Base-by-base conservation (phyloP, 148 eudicot genomes). In the Oxyria digyna region DNA sequence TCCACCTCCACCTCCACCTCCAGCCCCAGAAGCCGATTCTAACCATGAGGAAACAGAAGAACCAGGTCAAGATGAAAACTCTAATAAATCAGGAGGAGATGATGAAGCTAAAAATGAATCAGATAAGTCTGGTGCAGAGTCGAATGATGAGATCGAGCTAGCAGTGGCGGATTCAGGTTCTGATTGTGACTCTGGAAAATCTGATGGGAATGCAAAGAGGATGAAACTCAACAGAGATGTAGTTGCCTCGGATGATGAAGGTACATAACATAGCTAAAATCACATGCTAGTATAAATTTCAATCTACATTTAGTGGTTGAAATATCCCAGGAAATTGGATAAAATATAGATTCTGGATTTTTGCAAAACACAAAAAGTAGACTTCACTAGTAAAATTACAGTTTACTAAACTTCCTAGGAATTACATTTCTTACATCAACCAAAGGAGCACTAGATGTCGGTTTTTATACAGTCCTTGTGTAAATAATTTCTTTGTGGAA, bases 1-100 rank as follows among this genome's bases (percentile, higher is more conserved):
- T 7, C 68, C 32, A n/a, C 42, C 57, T n/a, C 27, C 4, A 4
- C n/a, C 18, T 7, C 68, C 32, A n/a, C 42, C 57, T n/a, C 27
- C 4, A 4, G n/a, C n/a, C n/a, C n/a, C 73, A 79, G 66, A 35
- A 35, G 75, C 63, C 55, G 73, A 73, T 46, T 33, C 54, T 23
- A 74, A 70, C 75, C 71, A 72, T 15, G 80, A 79, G 65, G 65
- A 59, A 29, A 31, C 65, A 14, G 33, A 15, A 57, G 65, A 29
- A 31, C 38, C 37, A 10, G 65, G 37, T 31, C 65, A 29, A 31
- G 65, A 29, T 59, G 38, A 59, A 4, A 37, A 27, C 18, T 27
- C 65, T 10, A 38, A 59, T 20, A 59, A 59, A 6, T 59, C 65
- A 59, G 65, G 65, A 59, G 38, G 37, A 29, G 37, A 29, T 0